These are phyloP conservation scores for Boletus pseudopeckii DNA, from an alignment of 768 basidiomycete species.

Conservation along the genomic window DNA sequence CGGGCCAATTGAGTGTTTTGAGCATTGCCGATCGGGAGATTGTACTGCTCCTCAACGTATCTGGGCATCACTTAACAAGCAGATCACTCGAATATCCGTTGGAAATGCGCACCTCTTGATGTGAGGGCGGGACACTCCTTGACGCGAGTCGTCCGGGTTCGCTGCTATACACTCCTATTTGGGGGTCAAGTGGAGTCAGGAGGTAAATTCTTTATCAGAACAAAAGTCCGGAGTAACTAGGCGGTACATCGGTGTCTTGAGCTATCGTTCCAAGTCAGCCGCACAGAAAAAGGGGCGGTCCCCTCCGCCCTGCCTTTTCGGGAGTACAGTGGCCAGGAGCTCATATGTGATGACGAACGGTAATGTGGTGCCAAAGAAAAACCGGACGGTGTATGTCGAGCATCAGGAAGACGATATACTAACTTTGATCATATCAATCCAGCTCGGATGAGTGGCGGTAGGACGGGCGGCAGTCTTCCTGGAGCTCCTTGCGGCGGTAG, in stretches of 20 bases:
- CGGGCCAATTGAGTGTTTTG: slow-evolving; percentile 76
- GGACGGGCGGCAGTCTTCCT: slow-evolving; percentile 34
- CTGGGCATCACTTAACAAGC: slow-evolving; percentile 38
- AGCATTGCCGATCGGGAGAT: slow-evolving; percentile 72
- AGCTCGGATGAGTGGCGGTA: slow-evolving; percentile 41
- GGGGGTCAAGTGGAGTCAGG: slow-evolving; percentile 18
- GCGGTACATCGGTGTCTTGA: neutral
- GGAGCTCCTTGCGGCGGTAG: slow-evolving; percentile 42
- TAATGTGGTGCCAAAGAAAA: slow-evolving; percentile 4
- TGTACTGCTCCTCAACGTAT: slow-evolving; percentile 82
- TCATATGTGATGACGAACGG: slow-evolving; percentile 7
- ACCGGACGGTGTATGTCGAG: slow-evolving; percentile 12
- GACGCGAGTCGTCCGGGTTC: slow-evolving; percentile 71
- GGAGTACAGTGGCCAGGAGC: slow-evolving; percentile 8
- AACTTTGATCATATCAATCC: slow-evolving; percentile 85
- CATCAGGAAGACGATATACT: slow-evolving; percentile 22
- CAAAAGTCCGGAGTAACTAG: slow-evolving; percentile 7
- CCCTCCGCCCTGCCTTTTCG: slow-evolving; percentile 43
- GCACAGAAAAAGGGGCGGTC: slow-evolving; percentile 12
- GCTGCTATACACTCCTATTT: slow-evolving; percentile 78
- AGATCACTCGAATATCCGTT: slow-evolving; percentile 7
- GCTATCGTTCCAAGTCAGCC: slow-evolving; percentile 11
- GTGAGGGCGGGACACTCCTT: slow-evolving; percentile 82
- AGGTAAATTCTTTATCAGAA: slow-evolving; percentile 8
- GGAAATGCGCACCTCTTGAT: slow-evolving; percentile 80